These are phyloP conservation scores for Thalia dealbata DNA, from an alignment of 176 grass and related monocot genomes.

Conservation along the genomic window DNA sequence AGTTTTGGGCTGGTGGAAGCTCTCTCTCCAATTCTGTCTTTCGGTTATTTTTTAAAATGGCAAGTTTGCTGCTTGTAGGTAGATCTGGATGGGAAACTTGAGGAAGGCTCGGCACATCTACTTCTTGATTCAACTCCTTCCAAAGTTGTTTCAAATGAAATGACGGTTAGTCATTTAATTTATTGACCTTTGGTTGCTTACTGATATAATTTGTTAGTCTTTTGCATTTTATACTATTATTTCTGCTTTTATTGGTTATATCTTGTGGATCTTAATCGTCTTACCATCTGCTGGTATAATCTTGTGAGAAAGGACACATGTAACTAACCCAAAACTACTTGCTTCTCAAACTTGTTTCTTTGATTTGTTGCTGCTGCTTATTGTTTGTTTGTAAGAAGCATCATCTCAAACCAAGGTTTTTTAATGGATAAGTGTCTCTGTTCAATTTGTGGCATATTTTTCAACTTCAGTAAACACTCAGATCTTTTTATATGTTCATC, in stretches of 20 bases:
- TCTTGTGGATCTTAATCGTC: neutral
- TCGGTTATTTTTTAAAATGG: slow-evolving; percentile 22
- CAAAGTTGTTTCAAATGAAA: slow-evolving; percentile 82
- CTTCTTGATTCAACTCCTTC: slow-evolving; percentile 79
- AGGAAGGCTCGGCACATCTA: slow-evolving; percentile 74
- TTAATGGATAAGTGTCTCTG: neutral
- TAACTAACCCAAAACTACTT: neutral
- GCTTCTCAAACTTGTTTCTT: neutral
- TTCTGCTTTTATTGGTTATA: neutral
- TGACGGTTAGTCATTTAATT: slow-evolving; percentile 48
- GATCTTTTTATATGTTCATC: neutral
- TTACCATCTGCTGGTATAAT: neutral
- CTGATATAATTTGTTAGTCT: neutral
- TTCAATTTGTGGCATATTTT: neutral
- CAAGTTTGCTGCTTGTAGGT: slow-evolving; percentile 38
- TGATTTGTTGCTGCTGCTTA: neutral
- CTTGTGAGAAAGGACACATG: neutral
- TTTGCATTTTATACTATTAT: neutral
- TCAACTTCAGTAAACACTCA: neutral
- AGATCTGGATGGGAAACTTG: slow-evolving; percentile 75
- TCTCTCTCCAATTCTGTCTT: slow-evolving; percentile 2
- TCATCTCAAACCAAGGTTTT: neutral
- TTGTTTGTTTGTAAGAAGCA: neutral
- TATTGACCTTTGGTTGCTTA: neutral
- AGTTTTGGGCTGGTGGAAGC: neutral